Percentiles rank a stretch among this genome's conserved stretches.
These are phyloP conservation scores for Aspergillus saccharolyticus DNA, from an alignment of 495 filamentous ascomycete genomes.

Conservation along the genomic window DNA sequence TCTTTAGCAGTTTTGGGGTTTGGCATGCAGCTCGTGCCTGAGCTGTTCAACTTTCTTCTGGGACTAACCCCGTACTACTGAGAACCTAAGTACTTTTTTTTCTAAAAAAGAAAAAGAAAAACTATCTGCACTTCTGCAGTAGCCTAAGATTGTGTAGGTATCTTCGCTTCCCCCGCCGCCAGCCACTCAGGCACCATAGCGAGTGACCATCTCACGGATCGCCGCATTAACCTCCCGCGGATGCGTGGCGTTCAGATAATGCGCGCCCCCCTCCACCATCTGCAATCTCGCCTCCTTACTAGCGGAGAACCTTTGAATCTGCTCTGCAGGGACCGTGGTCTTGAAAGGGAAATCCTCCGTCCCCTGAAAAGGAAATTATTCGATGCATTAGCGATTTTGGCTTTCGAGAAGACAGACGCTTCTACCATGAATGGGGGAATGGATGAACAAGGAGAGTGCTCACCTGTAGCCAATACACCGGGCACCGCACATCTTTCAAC, in stretches of 20 bases:
- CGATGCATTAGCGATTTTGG: not conserved
- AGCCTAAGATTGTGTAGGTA: not conserved
- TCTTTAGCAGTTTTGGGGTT: not conserved
- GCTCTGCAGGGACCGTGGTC: constrained; percentile 43
- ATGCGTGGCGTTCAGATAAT: constrained; percentile 56
- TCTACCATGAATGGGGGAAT: too few species aligned
- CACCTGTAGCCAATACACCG: constrained; percentile 62
- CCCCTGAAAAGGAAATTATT: constrained; percentile 33
- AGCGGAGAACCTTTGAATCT: constrained; percentile 54
- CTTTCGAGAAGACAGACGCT: too few species aligned
- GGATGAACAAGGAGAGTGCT: constrained; percentile 8
- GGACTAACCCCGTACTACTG: not conserved
- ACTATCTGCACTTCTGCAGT: not conserved
- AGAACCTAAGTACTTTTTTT: too few species aligned
- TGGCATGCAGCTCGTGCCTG: not conserved
- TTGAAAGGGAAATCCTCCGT: constrained; percentile 50
- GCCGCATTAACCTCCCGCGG: constrained; percentile 50
- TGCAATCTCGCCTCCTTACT: constrained; percentile 47
- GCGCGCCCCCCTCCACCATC: constrained; percentile 48
- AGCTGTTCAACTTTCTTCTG: not conserved
- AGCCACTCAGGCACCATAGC: not conserved
- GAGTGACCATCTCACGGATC: constrained; percentile 45
- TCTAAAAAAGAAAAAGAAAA: too few species aligned
- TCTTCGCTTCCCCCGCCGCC: not conserved
- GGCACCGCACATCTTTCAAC: constrained; percentile 53